These are phyloP conservation scores for Linnemannia schmuckeri DNA, from an alignment of 192 early-diverging fungal species.

Conservation along the genomic window DNA sequence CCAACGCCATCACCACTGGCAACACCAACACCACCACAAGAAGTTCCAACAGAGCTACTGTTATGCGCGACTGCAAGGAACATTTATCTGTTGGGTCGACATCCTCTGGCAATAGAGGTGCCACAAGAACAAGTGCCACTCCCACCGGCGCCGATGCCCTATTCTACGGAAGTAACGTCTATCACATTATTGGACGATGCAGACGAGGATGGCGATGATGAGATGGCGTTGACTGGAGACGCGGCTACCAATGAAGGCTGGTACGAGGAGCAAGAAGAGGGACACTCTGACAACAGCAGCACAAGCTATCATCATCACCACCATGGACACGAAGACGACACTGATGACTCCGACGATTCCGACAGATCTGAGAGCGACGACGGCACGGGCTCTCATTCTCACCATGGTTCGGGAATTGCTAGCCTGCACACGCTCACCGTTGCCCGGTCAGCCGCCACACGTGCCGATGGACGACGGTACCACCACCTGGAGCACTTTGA, in stretches of 20 bases:
- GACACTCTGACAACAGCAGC: background rate
- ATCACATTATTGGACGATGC: slow-evolving; percentile 15
- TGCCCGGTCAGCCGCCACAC: slow-evolving; percentile 34
- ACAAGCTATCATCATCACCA: background rate
- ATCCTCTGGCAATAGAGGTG: background rate
- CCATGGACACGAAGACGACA: background rate
- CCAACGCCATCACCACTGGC: background rate
- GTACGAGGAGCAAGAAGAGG: slow-evolving; percentile 4
- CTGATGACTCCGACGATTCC: slow-evolving; percentile 5
- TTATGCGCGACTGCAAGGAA: slow-evolving; percentile 39
- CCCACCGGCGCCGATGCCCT: background rate
- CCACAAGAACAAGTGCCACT: background rate
- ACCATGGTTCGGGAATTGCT: background rate
- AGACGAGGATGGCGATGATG: slow-evolving; percentile 31
- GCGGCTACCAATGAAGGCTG: background rate
- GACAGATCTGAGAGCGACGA: background rate
- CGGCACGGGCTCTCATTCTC: too few species aligned
- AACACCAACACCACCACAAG: background rate
- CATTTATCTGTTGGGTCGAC: slow-evolving; percentile 35
- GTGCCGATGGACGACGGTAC: slow-evolving; percentile 36
- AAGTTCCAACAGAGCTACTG: slow-evolving; percentile 22
- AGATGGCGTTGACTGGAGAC: background rate
- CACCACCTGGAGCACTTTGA: slow-evolving; percentile 52
- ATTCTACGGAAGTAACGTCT: background rate
- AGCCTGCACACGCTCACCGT: slow-evolving; percentile 34